phyloP scores from a whole-genome alignment of 805 yeast species.

The Lipomyces kockii region DNA sequence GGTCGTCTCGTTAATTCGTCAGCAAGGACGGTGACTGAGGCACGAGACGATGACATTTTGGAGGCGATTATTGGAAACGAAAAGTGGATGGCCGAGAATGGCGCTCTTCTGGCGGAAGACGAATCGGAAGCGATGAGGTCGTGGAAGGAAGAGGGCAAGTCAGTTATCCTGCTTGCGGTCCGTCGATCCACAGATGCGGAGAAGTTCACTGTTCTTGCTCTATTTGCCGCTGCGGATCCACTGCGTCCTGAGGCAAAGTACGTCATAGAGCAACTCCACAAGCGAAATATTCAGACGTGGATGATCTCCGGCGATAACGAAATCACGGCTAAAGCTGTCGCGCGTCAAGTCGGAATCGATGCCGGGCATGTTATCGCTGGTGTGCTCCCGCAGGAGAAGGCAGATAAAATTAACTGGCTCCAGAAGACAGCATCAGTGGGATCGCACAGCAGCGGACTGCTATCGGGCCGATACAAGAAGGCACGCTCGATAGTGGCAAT shows the following conservation, averaged over 20 bases:
- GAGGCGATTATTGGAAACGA: constrained; percentile 61
- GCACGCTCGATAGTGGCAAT: constrained; percentile 59
- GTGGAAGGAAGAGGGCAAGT: constrained; percentile 70
- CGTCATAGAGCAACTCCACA: constrained; percentile 53
- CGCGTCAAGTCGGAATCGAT: constrained; percentile 62
- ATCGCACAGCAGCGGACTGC: constrained; percentile 15
- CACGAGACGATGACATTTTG: constrained; percentile 20
- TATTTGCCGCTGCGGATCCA: constrained; percentile 63
- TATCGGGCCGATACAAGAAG: constrained; percentile 32
- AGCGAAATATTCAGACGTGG: constrained; percentile 60
- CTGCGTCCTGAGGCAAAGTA: constrained; percentile 57
- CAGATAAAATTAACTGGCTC: constrained; percentile 60
- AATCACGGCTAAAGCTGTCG: constrained; percentile 70
- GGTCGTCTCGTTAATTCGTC: constrained; percentile 47
- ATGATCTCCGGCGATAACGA: constrained; percentile 79
- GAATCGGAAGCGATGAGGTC: constrained; percentile 47
- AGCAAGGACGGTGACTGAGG: constrained; percentile 35
- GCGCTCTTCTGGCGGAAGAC: constrained; percentile 47
- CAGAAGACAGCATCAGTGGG: constrained; percentile 50
- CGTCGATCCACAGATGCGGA: constrained; percentile 39
- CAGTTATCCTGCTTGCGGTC: constrained; percentile 62
- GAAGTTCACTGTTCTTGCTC: constrained; percentile 49
- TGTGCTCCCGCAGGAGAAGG: constrained; percentile 75
- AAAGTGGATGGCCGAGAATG: constrained; percentile 56
- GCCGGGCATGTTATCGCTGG: constrained; percentile 62